Conservation (phyloP, 768 basidiomycete species). For the Hypsizygus marmoreus region DNA sequence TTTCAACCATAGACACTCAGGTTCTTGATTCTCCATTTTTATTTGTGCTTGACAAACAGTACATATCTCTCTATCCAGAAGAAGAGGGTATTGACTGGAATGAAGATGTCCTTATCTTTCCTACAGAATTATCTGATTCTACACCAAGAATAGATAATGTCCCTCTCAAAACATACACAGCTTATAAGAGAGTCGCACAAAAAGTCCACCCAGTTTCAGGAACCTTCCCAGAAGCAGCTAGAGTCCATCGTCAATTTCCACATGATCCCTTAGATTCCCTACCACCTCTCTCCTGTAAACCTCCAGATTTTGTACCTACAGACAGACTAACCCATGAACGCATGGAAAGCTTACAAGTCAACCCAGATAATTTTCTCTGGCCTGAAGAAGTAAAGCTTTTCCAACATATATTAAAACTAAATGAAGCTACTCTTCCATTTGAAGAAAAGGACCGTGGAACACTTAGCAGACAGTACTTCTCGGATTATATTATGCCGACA, state of each 20-base stretch:
- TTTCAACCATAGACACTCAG: too few species aligned
- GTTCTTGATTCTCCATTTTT: too few species aligned
- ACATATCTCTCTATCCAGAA: neutral
- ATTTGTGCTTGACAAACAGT: neutral
- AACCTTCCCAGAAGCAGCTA: constrained; percentile 32
- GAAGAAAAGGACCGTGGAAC: constrained; percentile 26
- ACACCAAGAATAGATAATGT: neutral
- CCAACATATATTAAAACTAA: constrained; percentile 28
- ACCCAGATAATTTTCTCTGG: constrained; percentile 31
- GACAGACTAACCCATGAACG: constrained; percentile 24
- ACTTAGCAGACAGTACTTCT: constrained; percentile 8
- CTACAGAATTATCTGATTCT: neutral
- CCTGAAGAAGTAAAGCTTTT: too few species aligned
- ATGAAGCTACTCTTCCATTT: constrained; percentile 37
- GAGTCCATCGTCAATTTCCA: constrained; percentile 30
- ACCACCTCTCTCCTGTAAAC: constrained; percentile 25
- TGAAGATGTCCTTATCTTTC: constrained; percentile 2
- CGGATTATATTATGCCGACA: constrained; percentile 20
- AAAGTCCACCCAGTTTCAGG: constrained; percentile 34
- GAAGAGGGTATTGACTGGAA: constrained; percentile 2
- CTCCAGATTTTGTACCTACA: constrained; percentile 34
- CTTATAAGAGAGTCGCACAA: constrained; percentile 35
- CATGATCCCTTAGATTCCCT: constrained; percentile 34
- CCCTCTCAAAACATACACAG: constrained; percentile 7
- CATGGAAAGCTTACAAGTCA: constrained; percentile 24